Evolutionary conservation across 1,284 basidiomycete genomes (phyloP).

Genomic region (Flammula alnicola): DNA sequence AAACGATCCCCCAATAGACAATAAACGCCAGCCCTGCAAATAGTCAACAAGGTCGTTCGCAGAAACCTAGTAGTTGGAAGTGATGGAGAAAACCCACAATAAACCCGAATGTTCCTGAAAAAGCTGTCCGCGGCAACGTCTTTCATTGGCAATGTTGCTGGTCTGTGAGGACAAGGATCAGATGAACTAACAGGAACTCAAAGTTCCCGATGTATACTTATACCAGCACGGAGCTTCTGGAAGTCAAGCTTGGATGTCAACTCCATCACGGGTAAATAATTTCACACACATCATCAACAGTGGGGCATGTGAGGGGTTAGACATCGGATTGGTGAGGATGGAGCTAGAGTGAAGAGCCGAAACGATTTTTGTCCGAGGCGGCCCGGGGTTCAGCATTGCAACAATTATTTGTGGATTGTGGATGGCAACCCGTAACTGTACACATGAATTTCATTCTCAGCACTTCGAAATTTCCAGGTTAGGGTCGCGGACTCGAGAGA

Average conservation of each 20-base stretch:
- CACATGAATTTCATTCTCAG: background rate
- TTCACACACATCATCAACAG: conserved; percentile 7
- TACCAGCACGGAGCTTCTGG: conserved; percentile 6
- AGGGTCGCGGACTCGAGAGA: too few relatives aligned
- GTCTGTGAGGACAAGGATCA: background rate
- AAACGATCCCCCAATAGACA: conserved; percentile 78
- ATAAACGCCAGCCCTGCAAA: conserved; percentile 67
- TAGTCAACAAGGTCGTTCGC: background rate
- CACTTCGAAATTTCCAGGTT: background rate
- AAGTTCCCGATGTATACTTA: conserved; percentile 8
- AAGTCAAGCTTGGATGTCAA: conserved; percentile 1
- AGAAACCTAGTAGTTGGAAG: background rate
- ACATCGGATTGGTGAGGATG: conserved; percentile 10
- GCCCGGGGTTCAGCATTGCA: background rate
- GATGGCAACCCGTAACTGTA: background rate
- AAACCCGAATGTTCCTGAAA: conserved; percentile 62
- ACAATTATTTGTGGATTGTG: background rate
- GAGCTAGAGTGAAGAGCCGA: conserved; percentile 8
- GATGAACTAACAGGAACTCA: background rate
- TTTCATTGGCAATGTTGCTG: conserved; percentile 1
- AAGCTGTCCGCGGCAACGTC: conserved; percentile 17
- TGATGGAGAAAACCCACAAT: conserved; percentile 47
- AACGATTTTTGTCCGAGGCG: background rate
- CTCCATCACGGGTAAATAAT: conserved; percentile 5
- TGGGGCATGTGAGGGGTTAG: conserved; percentile 17